Evolutionary conservation across 2,329 filamentous ascomycete genomes (phyloP), one percentile per base, ranked within the genome.

Genomic region (Penicillium sp.): DNA sequence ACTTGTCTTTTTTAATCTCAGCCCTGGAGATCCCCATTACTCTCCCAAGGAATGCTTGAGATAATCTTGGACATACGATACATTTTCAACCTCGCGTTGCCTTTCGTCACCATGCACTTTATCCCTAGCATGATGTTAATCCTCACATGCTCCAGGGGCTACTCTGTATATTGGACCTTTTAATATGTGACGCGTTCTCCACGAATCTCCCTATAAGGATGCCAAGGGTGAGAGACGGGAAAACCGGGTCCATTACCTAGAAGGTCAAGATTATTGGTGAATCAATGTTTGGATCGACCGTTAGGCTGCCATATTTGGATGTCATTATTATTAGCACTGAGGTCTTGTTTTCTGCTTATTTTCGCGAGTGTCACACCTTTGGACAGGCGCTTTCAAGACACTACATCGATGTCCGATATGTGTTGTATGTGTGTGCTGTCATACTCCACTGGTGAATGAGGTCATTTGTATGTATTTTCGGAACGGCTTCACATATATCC

Each of bases 131-230:
- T 60, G 49, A 56, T 60, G 61, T 58, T 50, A 60, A 52, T 31
- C n/a, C 15, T 49, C 10, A 49, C 23, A 38, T 49, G n/a, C 13
- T 15, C 23, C 23, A 46, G 19, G 19, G 29, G 44, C 13, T 21
- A 21, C 27, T 45, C 6, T 10, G n/a, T n/a, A 7, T 25, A 23
- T 47, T 47, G 8, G 44, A 11, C 29, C n/a, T 31, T 10, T 31
- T 10, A 29, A 21, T 46, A 47, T 52, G 57, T 65, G 59, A 65
- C 62, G 62, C 57, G 55, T 62, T 57, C 55, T 45, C 21, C 33
- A 23, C 15, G 27, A 34, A 16, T 54, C 21, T 56, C 60, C 58
- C 27, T 55, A 56, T 54, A 58, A 46, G 58, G 60, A 56, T 56
- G 52, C 50, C 49, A 57, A 58, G 50, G 19, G 19, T 40, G 29